phyloP scores from a whole-genome alignment of 106 monocot genomes.

The Cymbidium sinense region DNA sequence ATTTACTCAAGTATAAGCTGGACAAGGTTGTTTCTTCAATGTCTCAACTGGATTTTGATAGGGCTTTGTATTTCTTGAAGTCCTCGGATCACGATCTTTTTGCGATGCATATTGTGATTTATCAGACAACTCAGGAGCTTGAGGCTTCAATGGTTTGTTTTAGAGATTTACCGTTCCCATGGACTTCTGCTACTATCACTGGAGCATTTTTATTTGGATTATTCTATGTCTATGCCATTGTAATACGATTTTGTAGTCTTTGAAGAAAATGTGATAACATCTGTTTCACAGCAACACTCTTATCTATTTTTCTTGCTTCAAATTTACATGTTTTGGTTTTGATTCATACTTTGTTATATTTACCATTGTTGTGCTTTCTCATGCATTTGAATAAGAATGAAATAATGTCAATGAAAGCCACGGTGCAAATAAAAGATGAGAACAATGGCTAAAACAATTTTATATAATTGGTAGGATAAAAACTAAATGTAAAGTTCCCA shows the following conservation, averaged over 20 bases:
- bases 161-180: slow-evolving; percentile 88
- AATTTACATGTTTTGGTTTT: neutral
- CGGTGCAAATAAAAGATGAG: too few relatives aligned
- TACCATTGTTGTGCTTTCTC: too few relatives aligned
- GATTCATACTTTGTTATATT: neutral
- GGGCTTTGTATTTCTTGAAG: slow-evolving; percentile 63
- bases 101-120: slow-evolving; percentile 66
- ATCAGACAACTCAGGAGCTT: slow-evolving; percentile 72
- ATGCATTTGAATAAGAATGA: too few relatives aligned
- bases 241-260: too few relatives aligned
- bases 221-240: too few relatives aligned
- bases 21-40: slow-evolving; percentile 75
- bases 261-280: too few relatives aligned
- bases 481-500: too few relatives aligned
- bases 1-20: slow-evolving; percentile 69
- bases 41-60: slow-evolving; percentile 82
- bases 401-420: too few relatives aligned
- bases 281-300: neutral
- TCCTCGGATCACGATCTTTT: slow-evolving; percentile 88
- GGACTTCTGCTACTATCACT: too few relatives aligned
- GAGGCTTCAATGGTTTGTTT: slow-evolving; percentile 90
- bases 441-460: too few relatives aligned
- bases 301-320: neutral
- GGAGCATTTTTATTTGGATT: too few relatives aligned
- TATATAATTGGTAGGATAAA: too few relatives aligned